Percentiles rank a stretch among this genome's conserved stretches.
These are phyloP conservation scores for Sarocladiaceae sp. DNA, from an alignment of 2,329 filamentous ascomycete genomes.

Conservation along the genomic window DNA sequence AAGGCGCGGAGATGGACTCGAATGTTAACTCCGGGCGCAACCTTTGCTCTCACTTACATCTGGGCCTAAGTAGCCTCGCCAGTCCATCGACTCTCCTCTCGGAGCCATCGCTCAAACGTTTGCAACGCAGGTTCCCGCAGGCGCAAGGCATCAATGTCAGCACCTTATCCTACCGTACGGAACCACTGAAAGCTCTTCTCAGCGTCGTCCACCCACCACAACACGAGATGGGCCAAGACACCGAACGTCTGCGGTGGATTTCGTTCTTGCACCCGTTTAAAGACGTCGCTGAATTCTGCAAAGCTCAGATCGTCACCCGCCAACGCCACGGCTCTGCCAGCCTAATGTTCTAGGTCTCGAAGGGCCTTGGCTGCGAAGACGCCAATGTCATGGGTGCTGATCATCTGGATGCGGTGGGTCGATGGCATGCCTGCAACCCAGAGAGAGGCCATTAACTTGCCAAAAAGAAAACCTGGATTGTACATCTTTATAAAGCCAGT, in stretches of 20 bases:
- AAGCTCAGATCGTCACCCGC: conserved; percentile 34
- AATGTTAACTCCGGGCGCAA: too few relatives aligned
- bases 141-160: not conserved
- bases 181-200: not conserved
- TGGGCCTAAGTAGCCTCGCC: too few relatives aligned
- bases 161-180: not conserved
- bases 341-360: conserved; percentile 23
- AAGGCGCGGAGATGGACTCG: too few relatives aligned
- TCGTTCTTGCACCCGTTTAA: conserved; percentile 23
- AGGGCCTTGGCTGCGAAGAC: conserved; percentile 30
- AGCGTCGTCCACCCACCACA: not conserved
- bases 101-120: not conserved
- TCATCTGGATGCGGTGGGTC: conserved; percentile 26
- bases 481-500: conserved; percentile 36
- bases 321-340: conserved; percentile 24
- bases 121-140: not conserved
- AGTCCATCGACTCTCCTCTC: too few relatives aligned
- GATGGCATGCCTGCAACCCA: conserved; percentile 22
- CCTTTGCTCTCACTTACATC: too few relatives aligned
- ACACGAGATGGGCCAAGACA: not conserved
- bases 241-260: not conserved
- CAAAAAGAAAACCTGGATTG: conserved; percentile 20
- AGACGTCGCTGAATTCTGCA: conserved; percentile 23
- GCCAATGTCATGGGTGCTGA: conserved; percentile 31
- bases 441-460: conserved; percentile 24